Evolutionary conservation across 768 basidiomycete species (phyloP).

Genomic region (Exidia glandulosa): DNA sequence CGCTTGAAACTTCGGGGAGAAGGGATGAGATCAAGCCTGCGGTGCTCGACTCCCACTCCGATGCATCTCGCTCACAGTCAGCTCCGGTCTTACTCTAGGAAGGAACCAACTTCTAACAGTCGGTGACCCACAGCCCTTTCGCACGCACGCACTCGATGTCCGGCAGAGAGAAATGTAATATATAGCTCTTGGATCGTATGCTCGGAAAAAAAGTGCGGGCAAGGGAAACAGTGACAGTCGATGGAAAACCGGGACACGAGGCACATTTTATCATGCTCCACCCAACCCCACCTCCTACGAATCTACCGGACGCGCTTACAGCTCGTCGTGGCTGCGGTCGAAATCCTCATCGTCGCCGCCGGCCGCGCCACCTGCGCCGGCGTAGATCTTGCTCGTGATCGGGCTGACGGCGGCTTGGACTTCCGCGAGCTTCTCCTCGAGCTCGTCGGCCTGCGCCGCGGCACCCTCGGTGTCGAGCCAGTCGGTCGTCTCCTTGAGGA

Average conservation of each 20-base stretch:
- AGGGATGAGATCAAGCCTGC: too few species aligned
- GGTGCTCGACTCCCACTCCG: too few species aligned
- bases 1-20: too few species aligned
- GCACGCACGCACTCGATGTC: too few species aligned
- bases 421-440: slow-evolving; percentile 75
- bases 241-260: background rate
- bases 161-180: too few species aligned
- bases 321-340: slow-evolving; percentile 13
- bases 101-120: too few species aligned
- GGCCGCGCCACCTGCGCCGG: slow-evolving; percentile 16
- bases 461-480: slow-evolving; percentile 85
- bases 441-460: slow-evolving; percentile 69
- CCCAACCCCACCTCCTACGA: background rate
- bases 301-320: slow-evolving; percentile 3
- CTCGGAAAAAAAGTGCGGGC: background rate
- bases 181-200: background rate
- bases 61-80: too few species aligned
- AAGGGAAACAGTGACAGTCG: background rate
- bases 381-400: slow-evolving; percentile 76
- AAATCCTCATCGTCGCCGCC: slow-evolving; percentile 1
- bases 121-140: too few species aligned
- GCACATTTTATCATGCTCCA: background rate
- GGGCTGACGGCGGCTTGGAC: slow-evolving; percentile 69
- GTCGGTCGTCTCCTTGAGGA: slow-evolving; percentile 80
- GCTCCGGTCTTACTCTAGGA: too few species aligned